A percentile compares a stretch with the other conserved stretches of the same genome.
Conservation (phyloP, 139 green algal genomes). For the Picochlorum sp. region DNA sequence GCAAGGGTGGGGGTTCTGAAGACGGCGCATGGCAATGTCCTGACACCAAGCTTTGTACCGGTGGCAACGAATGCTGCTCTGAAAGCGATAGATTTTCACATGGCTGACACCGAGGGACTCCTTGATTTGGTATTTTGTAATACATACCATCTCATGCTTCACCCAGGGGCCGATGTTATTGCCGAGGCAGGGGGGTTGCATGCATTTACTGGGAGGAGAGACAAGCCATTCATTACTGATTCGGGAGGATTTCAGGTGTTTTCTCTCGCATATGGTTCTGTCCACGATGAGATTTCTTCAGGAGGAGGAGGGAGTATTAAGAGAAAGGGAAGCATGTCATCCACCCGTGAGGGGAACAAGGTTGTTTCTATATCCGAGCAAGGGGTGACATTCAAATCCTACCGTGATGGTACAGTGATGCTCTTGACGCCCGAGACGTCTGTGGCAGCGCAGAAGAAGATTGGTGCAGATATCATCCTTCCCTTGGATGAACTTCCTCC, state of each 20-base stretch:
- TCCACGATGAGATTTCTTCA: slow-evolving; percentile 32
- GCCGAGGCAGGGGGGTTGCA: slow-evolving; percentile 37
- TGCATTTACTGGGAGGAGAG: slow-evolving; percentile 33
- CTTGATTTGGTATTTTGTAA: slow-evolving; percentile 33
- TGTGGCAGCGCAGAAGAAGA: slow-evolving; percentile 36
- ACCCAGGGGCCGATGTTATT: slow-evolving; percentile 35
- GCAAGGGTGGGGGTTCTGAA: slow-evolving; percentile 25
- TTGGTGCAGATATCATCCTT: slow-evolving; percentile 49
- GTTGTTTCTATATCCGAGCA: slow-evolving; percentile 27
- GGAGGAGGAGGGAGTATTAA: slow-evolving; percentile 26
- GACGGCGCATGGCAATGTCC: slow-evolving; percentile 26
- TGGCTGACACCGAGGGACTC: slow-evolving; percentile 18
- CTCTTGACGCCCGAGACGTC: slow-evolving; percentile 38
- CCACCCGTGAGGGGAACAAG: slow-evolving; percentile 11
- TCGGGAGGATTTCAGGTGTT: slow-evolving; percentile 48
- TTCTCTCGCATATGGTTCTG: slow-evolving; percentile 33
- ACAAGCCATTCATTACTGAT: slow-evolving; percentile 43
- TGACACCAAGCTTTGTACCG: slow-evolving; percentile 40
- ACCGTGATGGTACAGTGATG: slow-evolving; percentile 34
- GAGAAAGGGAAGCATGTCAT: not conserved
- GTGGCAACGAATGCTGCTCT: slow-evolving; percentile 46
- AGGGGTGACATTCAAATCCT: slow-evolving; percentile 31
- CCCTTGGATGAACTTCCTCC: slow-evolving; percentile 47
- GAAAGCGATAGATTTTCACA: slow-evolving; percentile 28
- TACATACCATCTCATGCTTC: slow-evolving; percentile 47